Evolutionary conservation across 495 filamentous ascomycete species (phyloP).

Genomic region (Cercophora scortea): DNA sequence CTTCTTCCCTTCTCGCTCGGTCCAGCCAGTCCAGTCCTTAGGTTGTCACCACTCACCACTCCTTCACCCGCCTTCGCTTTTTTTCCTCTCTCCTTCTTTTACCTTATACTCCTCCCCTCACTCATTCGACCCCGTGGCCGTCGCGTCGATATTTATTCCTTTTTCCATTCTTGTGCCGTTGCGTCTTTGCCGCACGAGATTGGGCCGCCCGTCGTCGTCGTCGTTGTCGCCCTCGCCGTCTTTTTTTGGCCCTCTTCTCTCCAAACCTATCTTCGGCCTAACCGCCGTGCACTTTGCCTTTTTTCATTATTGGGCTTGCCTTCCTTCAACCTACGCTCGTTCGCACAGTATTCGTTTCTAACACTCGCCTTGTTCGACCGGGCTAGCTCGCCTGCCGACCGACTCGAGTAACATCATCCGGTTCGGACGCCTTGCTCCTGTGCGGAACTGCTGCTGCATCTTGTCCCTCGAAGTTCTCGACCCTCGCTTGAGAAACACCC

Average conservation of each 20-base stretch:
- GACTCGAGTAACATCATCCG: not conserved
- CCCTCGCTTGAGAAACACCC: constrained; percentile 1
- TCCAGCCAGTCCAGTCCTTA: no score
- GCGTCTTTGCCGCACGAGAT: not conserved
- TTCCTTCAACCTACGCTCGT: constrained; percentile 13
- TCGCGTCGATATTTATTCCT: constrained; percentile 5
- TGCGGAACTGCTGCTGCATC: not conserved
- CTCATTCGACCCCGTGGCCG: constrained; percentile 15
- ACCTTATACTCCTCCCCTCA: constrained; percentile 15
- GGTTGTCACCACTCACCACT: constrained; percentile 13
- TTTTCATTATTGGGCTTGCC: constrained; percentile 1
- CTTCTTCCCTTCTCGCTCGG: constrained; percentile 8
- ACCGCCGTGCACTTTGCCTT: constrained; percentile 1
- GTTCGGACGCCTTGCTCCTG: not conserved
- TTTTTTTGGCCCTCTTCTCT: constrained; percentile 3
- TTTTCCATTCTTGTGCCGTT: constrained; percentile 3
- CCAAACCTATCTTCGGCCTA: constrained; percentile 1
- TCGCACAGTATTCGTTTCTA: constrained; percentile 14
- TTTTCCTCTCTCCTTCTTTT: constrained; percentile 12
- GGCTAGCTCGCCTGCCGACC: not conserved
- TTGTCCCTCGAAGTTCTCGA: not conserved
- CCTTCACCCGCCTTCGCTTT: constrained; percentile 5
- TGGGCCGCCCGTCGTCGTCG: constrained; percentile 1
- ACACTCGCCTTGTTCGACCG: constrained; percentile 5
- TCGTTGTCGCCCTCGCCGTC: constrained; percentile 4